Evolutionary conservation across 768 basidiomycete species (phyloP).

Genomic region (Wakefieldia striispora): DNA sequence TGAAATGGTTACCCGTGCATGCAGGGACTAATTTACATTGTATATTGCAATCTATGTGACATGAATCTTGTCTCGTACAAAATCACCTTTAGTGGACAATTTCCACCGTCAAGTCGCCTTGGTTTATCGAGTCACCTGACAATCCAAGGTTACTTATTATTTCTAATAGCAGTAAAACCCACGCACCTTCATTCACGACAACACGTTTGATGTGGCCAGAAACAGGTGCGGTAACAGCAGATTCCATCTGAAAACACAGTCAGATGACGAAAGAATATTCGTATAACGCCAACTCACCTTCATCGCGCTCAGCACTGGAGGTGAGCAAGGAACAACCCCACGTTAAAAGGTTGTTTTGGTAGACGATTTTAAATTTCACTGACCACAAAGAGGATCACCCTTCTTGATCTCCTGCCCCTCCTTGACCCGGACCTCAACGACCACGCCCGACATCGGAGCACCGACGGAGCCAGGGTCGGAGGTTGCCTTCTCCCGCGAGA

Average conservation of each 20-base stretch:
- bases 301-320: slow-evolving; percentile 90
- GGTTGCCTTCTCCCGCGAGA: slow-evolving; percentile 93
- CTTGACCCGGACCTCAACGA: slow-evolving; percentile 96
- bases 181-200: slow-evolving; percentile 78
- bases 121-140: slow-evolving; percentile 88
- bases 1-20: slow-evolving; percentile 5
- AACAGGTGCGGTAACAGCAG: slow-evolving; percentile 92
- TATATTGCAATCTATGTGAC: slow-evolving; percentile 16
- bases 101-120: slow-evolving; percentile 89
- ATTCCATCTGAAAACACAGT: slow-evolving; percentile 79
- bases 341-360: slow-evolving; percentile 24
- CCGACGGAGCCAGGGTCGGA: slow-evolving; percentile 95
- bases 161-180: not conserved
- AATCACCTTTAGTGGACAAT: slow-evolving; percentile 61
- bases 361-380: slow-evolving; percentile 33
- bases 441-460: slow-evolving; percentile 96
- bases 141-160: slow-evolving; percentile 6
- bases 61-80: slow-evolving; percentile 2
- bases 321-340: slow-evolving; percentile 6
- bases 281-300: slow-evolving; percentile 55
- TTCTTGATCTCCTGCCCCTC: slow-evolving; percentile 98
- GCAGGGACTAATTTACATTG: slow-evolving; percentile 18
- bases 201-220: slow-evolving; percentile 96
- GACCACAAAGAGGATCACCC: slow-evolving; percentile 92
- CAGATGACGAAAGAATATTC: slow-evolving; percentile 6